Conservation (phyloP, 2,329 filamentous ascomycete species). For the Daldinia sp. region DNA sequence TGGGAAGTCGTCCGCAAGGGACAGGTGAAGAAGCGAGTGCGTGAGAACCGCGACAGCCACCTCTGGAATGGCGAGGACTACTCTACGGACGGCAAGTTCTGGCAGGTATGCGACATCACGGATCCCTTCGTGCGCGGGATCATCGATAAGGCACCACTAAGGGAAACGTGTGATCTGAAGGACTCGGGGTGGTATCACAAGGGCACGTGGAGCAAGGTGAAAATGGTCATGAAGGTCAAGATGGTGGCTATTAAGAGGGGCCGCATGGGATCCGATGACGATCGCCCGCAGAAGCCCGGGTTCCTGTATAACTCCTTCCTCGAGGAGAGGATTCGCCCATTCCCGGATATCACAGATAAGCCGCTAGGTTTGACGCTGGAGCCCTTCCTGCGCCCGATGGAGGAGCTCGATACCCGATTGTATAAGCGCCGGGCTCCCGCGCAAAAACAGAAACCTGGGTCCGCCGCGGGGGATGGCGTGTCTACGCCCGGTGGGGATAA, state of each 20-base stretch:
- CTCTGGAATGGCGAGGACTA: constrained; percentile 85
- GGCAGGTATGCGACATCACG: constrained; percentile 92
- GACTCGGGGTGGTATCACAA: constrained; percentile 87
- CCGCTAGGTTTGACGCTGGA: constrained; percentile 46
- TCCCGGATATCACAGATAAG: constrained; percentile 48
- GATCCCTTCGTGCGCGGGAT: constrained; percentile 79
- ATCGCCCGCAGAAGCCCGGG: constrained; percentile 51
- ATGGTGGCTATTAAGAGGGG: constrained; percentile 75
- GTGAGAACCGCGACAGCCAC: constrained; percentile 68
- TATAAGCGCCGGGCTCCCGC: constrained; percentile 28
- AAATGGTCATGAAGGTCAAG: constrained; percentile 89
- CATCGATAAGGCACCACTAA: constrained; percentile 72
- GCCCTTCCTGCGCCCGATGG: constrained; percentile 49
- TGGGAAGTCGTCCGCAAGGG: constrained; percentile 64
- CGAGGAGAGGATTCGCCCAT: constrained; percentile 47
- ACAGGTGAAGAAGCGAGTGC: constrained; percentile 55
- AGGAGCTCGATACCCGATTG: constrained; percentile 44
- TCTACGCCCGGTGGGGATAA: constrained; percentile 31
- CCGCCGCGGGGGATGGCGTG: not conserved
- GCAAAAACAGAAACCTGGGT: constrained; percentile 13
- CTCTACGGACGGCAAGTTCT: constrained; percentile 85
- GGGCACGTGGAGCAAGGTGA: constrained; percentile 84
- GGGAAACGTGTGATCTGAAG: constrained; percentile 67
- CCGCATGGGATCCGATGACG: constrained; percentile 62
- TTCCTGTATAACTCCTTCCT: constrained; percentile 59